Evolutionary conservation across 2,329 filamentous ascomycete species (phyloP), one percentile per base, ranked within the genome.

Genomic region (Dothidotthia symphoricarpi): DNA sequence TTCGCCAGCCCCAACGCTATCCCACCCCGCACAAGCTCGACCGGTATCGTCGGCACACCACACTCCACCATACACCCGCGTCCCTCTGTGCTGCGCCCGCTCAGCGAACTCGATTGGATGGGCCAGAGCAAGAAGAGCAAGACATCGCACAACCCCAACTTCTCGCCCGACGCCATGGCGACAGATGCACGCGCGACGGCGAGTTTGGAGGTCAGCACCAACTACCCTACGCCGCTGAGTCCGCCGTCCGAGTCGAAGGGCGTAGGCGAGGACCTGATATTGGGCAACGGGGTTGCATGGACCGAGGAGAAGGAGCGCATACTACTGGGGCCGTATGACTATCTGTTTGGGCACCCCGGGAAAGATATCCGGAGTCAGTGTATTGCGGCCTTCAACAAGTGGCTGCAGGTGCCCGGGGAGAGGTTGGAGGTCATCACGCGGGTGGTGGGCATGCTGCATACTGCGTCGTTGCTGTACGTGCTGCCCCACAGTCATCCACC

Each of bases 401-500:
- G 85, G 83, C 72, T 94, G 12, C 75, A 85, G 39, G 86, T 94
- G 14, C 87, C 88, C 0, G 64, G 75, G 7, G 76, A 81, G 42
- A 81, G 80, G 51, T 75, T 94, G 39, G 77, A 79, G 28, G 74
- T 89, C 43, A 91, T 94, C 57, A 90, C 84, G 17, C 81, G 80
- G 44, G 86, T 89, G 3, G 80, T 94, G 9, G 85, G 83, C 53
- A 91, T 91, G 86, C 76, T 94, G 31, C 88, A 94, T 68, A 91
- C 88, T 26, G 83, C 88, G 3, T 90, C 86, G 3, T 73, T 94
- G 38, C 78, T 94, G 63, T 73, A 60, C 45, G 64, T 39, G 14
- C 12, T 24, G 6, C 12, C 17, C 4, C 16, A 1, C 6, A 11
- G 4, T 7, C 19, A 12, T n/a, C 16, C 14, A 31, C 31, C 27